These are phyloP conservation scores for Cryptococcus amylolentus DNA, from an alignment of 1,284 basidiomycete genomes.

Conservation along the genomic window DNA sequence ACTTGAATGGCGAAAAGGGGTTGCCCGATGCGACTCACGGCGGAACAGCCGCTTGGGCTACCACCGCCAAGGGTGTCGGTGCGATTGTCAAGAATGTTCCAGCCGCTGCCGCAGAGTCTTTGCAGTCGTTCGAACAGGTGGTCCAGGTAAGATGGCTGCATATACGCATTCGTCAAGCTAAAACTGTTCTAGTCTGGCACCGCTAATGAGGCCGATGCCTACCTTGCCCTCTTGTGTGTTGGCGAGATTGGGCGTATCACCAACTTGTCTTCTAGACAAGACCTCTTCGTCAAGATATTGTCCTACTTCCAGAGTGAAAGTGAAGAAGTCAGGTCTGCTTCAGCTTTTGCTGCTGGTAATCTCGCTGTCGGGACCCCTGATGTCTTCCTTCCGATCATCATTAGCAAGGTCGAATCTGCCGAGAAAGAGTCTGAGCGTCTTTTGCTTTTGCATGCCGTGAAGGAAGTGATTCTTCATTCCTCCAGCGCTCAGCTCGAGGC, in stretches of 20 bases:
- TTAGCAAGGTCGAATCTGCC: constrained; percentile 70
- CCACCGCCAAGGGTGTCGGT: constrained; percentile 78
- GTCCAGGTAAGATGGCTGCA: constrained; percentile 58
- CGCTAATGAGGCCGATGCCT: constrained; percentile 61
- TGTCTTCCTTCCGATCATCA: constrained; percentile 77
- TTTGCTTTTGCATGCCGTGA: constrained; percentile 83
- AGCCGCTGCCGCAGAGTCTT: constrained; percentile 68
- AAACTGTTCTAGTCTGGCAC: too few relatives aligned
- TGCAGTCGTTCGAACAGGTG: constrained; percentile 73
- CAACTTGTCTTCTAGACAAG: constrained; percentile 73
- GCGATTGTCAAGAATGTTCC: constrained; percentile 69
- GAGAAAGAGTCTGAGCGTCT: constrained; percentile 68
- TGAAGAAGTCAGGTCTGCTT: constrained; percentile 80
- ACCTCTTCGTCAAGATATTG: constrained; percentile 70
- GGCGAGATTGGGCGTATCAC: constrained; percentile 87
- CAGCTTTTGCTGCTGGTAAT: constrained; percentile 91
- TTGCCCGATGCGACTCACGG: constrained; percentile 44
- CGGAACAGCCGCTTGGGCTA: constrained; percentile 52
- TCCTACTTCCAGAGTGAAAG: constrained; percentile 69
- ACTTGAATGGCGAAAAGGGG: constrained; percentile 21
- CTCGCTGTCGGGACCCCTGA: constrained; percentile 87
- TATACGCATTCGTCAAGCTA: too few relatives aligned
- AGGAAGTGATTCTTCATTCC: constrained; percentile 91
- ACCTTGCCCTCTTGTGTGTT: constrained; percentile 78
- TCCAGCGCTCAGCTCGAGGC: constrained; percentile 74